Evolutionary conservation across 2,329 filamentous ascomycete genomes (phyloP).

Genomic region (Aspergillus ochraceoroseus): DNA sequence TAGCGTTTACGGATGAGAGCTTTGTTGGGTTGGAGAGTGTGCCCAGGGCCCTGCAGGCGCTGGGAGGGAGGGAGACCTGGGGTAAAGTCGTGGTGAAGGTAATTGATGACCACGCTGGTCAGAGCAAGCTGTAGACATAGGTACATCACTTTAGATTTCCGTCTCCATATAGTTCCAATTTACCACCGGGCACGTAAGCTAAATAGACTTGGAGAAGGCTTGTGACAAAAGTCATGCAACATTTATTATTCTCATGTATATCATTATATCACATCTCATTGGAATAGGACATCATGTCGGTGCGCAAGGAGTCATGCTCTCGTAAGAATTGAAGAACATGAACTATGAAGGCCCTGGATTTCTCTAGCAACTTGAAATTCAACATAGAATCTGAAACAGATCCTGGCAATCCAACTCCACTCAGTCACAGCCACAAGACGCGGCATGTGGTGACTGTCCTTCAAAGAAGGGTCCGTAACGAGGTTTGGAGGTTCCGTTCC

Average conservation of each 20-base stretch:
- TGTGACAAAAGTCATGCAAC: no score
- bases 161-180: no score
- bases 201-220: no score
- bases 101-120: conserved; percentile 62
- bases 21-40: conserved; percentile 79
- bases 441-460: conserved; percentile 37
- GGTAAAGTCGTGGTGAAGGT: conserved; percentile 92
- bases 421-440: conserved; percentile 43
- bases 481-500: conserved; percentile 12
- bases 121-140: conserved; percentile 38
- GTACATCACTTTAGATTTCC: not conserved
- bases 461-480: conserved; percentile 32
- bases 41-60: conserved; percentile 66
- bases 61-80: conserved; percentile 82
- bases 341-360: conserved; percentile 46
- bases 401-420: conserved; percentile 39
- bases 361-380: conserved; percentile 35
- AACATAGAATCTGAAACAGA: conserved; percentile 14
- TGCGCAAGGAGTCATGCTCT: conserved; percentile 48
- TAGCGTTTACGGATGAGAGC: conserved; percentile 73
- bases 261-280: not conserved
- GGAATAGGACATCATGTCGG: conserved; percentile 29
- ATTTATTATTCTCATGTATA: conserved; percentile 1
- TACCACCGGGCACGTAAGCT: not conserved
- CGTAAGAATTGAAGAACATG: conserved; percentile 39